phyloP scores from a whole-genome alignment of 805 yeast species.

The Pichia phayaonensis region DNA sequence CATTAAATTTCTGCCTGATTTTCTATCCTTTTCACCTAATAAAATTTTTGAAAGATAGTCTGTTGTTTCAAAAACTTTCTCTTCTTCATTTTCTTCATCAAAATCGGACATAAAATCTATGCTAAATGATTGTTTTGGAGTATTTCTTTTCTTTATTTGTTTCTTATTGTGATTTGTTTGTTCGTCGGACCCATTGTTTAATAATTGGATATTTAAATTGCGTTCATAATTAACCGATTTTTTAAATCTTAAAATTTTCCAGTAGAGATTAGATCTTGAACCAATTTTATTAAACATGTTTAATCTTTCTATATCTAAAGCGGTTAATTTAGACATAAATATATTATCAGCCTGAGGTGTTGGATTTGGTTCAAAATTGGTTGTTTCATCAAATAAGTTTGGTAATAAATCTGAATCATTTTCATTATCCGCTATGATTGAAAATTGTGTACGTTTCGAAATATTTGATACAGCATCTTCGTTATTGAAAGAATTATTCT shows the following conservation, averaged over 20 bases:
- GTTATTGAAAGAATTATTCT: slow-evolving; percentile 9
- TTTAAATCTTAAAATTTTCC: slow-evolving; percentile 57
- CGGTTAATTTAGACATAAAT: slow-evolving; percentile 19
- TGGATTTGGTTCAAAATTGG: background rate
- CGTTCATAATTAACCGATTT: background rate
- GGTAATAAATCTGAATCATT: slow-evolving; percentile 18
- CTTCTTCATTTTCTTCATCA: slow-evolving; percentile 17
- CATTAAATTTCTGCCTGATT: slow-evolving; percentile 25
- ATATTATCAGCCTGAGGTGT: slow-evolving; percentile 16
- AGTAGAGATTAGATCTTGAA: slow-evolving; percentile 83
- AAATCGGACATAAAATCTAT: slow-evolving; percentile 26
- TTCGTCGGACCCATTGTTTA: background rate
- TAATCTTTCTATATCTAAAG: slow-evolving; percentile 42
- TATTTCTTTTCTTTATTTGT: slow-evolving; percentile 1
- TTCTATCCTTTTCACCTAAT: slow-evolving; percentile 19
- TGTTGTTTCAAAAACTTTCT: slow-evolving; percentile 21
- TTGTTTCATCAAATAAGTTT: background rate
- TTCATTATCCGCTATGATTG: slow-evolving; percentile 25
- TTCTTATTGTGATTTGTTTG: background rate
- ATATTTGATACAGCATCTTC: slow-evolving; percentile 10
- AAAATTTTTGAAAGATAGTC: slow-evolving; percentile 17
- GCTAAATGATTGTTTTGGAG: slow-evolving; percentile 5
- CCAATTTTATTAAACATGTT: slow-evolving; percentile 82
- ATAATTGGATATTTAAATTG: background rate
- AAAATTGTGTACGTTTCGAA: slow-evolving; percentile 25